Evolutionary conservation across 306 rosid genomes (phyloP).

Genomic region (Lathyrus aphaca): DNA sequence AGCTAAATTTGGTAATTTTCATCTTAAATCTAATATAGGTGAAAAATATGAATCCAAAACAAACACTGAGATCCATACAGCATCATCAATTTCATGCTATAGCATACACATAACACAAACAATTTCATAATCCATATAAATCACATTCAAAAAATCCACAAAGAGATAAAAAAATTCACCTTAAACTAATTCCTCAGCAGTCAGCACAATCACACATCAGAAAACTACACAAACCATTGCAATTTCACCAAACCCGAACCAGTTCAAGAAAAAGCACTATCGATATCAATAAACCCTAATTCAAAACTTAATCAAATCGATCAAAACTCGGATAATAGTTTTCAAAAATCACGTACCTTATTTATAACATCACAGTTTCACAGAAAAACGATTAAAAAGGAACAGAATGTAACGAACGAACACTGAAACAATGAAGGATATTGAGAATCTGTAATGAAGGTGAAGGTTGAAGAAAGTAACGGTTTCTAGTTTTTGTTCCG

Average conservation of each 20-base stretch:
- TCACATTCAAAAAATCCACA: slow-evolving; percentile 4
- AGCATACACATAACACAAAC: slow-evolving; percentile 24
- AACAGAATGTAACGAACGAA: slow-evolving; percentile 26
- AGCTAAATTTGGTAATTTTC: background rate
- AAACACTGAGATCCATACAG: slow-evolving; percentile 8
- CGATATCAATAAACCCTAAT: slow-evolving; percentile 22
- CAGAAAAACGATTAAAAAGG: slow-evolving; percentile 49
- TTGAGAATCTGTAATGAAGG: slow-evolving; percentile 10
- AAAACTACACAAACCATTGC: slow-evolving; percentile 3
- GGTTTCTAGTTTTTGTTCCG: slow-evolving; percentile 40
- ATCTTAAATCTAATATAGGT: background rate
- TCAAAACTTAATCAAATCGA: slow-evolving; percentile 41
- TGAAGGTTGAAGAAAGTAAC: slow-evolving; percentile 48
- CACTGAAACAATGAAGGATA: slow-evolving; percentile 32
- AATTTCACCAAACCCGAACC: slow-evolving; percentile 32
- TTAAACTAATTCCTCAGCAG: slow-evolving; percentile 25
- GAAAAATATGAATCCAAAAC: slow-evolving; percentile 14
- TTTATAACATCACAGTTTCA: slow-evolving; percentile 23
- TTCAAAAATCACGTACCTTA: slow-evolving; percentile 35
- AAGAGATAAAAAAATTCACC: slow-evolving; percentile 20
- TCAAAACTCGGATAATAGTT: slow-evolving; percentile 44
- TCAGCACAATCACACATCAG: slow-evolving; percentile 16
- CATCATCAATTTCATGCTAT: slow-evolving; percentile 1
- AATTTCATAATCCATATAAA: slow-evolving; percentile 25
- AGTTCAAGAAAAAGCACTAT: slow-evolving; percentile 19